Conservation (phyloP, 352 stramenopile species). For the Phytophthora multivora region DNA sequence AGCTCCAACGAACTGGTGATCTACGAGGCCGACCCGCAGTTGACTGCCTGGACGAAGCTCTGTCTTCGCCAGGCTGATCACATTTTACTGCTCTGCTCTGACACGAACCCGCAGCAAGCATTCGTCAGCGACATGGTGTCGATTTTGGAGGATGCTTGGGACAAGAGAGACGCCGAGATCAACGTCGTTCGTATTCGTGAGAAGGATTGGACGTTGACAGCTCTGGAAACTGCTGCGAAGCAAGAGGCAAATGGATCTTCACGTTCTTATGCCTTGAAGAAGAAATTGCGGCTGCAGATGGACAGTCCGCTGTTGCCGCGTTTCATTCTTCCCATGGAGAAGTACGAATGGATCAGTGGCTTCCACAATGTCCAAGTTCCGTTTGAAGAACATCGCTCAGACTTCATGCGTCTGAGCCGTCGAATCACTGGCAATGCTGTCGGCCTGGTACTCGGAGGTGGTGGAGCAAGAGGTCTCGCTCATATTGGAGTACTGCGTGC, state of each 20-base stretch:
- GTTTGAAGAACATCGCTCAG: slow-evolving; percentile 70
- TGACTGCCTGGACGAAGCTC: slow-evolving; percentile 83
- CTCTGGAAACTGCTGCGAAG: slow-evolving; percentile 52
- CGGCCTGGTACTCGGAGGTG: slow-evolving; percentile 93
- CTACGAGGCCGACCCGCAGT: slow-evolving; percentile 74
- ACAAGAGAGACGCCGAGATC: slow-evolving; percentile 72
- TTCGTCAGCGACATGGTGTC: slow-evolving; percentile 76
- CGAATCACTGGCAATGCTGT: slow-evolving; percentile 92
- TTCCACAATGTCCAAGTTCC: slow-evolving; percentile 88
- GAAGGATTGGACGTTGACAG: slow-evolving; percentile 73
- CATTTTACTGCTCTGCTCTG: slow-evolving; percentile 82
- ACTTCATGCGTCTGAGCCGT: slow-evolving; percentile 89
- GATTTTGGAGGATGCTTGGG: slow-evolving; percentile 72
- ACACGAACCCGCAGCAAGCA: slow-evolving; percentile 63
- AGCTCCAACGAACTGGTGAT: slow-evolving; percentile 79
- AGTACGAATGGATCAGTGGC: slow-evolving; percentile 86
- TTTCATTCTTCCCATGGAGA: slow-evolving; percentile 81
- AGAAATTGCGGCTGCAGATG: slow-evolving; percentile 60
- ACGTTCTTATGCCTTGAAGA: slow-evolving; percentile 57
- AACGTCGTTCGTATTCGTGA: slow-evolving; percentile 82
- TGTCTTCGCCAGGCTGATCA: slow-evolving; percentile 87
- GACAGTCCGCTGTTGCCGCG: slow-evolving; percentile 64
- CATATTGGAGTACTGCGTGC: slow-evolving; percentile 94
- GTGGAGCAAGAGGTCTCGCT: slow-evolving; percentile 91
- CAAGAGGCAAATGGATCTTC: slow-evolving; percentile 54